A percentile compares a stretch with the other conserved stretches of the same genome.
phyloP scores from a whole-genome alignment of 306 rosid genomes.

The Castanea sativa region DNA sequence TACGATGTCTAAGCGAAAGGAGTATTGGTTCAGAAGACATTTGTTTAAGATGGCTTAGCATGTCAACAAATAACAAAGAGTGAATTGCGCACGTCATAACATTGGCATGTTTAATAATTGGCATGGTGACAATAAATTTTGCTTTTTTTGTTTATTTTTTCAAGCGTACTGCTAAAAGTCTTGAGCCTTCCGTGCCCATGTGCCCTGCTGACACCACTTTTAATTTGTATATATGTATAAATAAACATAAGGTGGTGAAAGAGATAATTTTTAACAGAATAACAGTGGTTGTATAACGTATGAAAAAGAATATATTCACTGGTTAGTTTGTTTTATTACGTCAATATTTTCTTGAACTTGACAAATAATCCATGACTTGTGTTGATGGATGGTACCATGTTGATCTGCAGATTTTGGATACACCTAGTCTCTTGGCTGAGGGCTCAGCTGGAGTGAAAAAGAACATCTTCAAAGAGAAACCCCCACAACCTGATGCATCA shows the following conservation, averaged over 20 bases:
- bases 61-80: not conserved
- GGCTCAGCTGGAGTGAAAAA: conserved; percentile 68
- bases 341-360: not conserved
- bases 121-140: not conserved
- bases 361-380: not conserved
- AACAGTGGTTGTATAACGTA: not conserved
- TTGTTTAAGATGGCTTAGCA: not conserved
- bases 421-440: conserved; percentile 69
- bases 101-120: not conserved
- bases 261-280: not conserved
- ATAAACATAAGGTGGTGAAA: not conserved
- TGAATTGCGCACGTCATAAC: not conserved
- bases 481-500: conserved; percentile 44
- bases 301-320: not conserved
- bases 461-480: conserved; percentile 63
- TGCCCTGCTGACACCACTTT: too few relatives aligned
- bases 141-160: not conserved
- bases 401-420: conserved; percentile 66
- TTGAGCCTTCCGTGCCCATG: too few relatives aligned
- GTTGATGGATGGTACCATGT: conserved; percentile 4
- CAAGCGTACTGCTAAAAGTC: too few relatives aligned
- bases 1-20: not conserved
- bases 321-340: not conserved
- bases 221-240: too few relatives aligned
- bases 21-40: not conserved